A percentile compares a stretch with the other conserved stretches of the same genome.
phyloP scores from a whole-genome alignment of 352 stramenopile genomes.

The Globisporangium parvum region DNA sequence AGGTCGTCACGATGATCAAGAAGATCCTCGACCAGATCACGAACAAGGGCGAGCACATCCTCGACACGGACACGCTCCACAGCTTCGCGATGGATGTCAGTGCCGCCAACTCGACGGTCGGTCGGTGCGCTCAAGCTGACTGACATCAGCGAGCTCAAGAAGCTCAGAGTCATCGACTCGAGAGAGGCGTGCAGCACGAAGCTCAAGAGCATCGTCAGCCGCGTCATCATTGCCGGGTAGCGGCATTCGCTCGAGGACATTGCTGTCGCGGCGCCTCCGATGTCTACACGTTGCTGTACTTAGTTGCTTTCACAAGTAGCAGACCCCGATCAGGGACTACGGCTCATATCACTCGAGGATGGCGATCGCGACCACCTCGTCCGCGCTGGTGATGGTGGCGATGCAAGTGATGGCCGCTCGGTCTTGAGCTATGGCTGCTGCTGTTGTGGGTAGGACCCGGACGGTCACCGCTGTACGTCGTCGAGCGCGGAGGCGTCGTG shows the following conservation, averaged over 20 bases:
- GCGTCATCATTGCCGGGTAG: too few species aligned
- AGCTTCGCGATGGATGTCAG: conserved; percentile 20
- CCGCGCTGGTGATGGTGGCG: conserved; percentile 11
- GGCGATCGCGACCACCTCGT: background rate
- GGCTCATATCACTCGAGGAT: background rate
- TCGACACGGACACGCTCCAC: conserved; percentile 23
- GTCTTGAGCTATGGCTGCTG: conserved; percentile 1
- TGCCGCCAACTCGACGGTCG: conserved; percentile 2
- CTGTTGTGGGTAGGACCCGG: background rate
- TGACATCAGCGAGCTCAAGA: conserved; percentile 17
- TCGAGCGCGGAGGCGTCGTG: background rate
- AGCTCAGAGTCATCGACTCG: conserved; percentile 28
- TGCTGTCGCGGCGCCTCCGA: too few species aligned
- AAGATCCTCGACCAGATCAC: too few species aligned
- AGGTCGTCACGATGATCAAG: too few species aligned
- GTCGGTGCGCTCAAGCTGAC: background rate
- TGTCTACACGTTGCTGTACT: too few species aligned
- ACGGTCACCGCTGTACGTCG: background rate
- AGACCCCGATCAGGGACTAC: too few species aligned
- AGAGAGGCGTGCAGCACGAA: conserved; percentile 34
- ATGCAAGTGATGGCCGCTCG: conserved; percentile 10
- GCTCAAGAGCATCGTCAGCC: too few species aligned
- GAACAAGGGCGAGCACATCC: conserved; percentile 32
- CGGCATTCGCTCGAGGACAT: too few species aligned
- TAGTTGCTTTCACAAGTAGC: too few species aligned